Conservation (phyloP, 75 land plant species). For the Pinus tabuliformis region DNA sequence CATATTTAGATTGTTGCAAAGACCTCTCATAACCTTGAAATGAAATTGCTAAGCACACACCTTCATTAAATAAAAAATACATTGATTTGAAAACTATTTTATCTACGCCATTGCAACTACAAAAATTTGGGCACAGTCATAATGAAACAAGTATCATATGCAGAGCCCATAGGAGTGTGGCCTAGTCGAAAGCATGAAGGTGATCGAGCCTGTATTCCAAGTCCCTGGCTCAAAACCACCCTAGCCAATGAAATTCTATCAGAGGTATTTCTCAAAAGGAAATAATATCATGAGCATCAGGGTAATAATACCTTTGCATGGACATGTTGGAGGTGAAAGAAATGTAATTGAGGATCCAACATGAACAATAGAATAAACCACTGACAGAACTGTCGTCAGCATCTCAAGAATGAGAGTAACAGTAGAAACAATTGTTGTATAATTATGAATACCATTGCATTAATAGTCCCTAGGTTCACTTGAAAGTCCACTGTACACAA, state of each 20-base stretch:
- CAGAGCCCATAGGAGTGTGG: no score
- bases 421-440: slow-evolving; percentile 29
- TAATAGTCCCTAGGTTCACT: background rate
- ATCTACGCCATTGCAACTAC: no score
- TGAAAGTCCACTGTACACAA: background rate
- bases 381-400: slow-evolving; percentile 88
- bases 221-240: no score
- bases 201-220: no score
- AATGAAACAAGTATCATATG: no score
- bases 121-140: no score
- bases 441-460: no score
- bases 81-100: no score
- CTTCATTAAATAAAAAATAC: background rate
- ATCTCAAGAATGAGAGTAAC: slow-evolving; percentile 84
- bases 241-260: no score
- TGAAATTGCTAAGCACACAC: background rate
- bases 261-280: no score
- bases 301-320: slow-evolving; percentile 16
- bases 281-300: background rate
- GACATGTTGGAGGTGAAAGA: slow-evolving; percentile 91
- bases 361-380: slow-evolving; percentile 92
- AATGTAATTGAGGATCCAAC: slow-evolving; percentile 95
- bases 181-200: no score
- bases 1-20: slow-evolving; percentile 60
- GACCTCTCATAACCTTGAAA: slow-evolving; percentile 59